Conservation (phyloP, 768 basidiomycete species). For the Coprinopsis strossmayeri region DNA sequence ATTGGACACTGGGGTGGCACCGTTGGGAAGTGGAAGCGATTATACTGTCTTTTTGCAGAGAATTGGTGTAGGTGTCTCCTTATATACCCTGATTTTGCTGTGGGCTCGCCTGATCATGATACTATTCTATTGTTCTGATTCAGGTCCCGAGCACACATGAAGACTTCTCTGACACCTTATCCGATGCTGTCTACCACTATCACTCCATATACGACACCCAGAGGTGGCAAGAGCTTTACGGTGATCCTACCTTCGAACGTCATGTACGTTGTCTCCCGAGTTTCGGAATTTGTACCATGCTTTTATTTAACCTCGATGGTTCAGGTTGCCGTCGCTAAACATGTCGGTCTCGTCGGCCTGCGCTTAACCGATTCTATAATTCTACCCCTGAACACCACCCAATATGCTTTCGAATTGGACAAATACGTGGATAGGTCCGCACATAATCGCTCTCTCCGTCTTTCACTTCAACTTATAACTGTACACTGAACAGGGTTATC, state of each 20-base stretch:
- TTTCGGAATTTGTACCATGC: background rate
- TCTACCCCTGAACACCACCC: conserved; percentile 68
- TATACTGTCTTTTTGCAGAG: conserved; percentile 89
- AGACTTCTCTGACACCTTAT: conserved; percentile 33
- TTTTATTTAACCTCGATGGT: too few species aligned
- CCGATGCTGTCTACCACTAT: conserved; percentile 71
- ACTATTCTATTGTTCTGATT: background rate
- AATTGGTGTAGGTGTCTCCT: conserved; percentile 39
- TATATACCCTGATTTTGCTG: too few species aligned
- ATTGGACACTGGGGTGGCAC: conserved; percentile 37
- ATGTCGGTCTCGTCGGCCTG: conserved; percentile 56
- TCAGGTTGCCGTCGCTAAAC: conserved; percentile 63
- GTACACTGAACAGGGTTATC: conserved; percentile 37
- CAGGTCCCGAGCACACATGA: conserved; percentile 38
- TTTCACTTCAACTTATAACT: background rate
- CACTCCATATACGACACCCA: conserved; percentile 71
- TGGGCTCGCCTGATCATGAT: background rate
- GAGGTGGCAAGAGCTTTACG: conserved; percentile 68
- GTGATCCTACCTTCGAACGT: conserved; percentile 68
- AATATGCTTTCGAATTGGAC: conserved; percentile 57
- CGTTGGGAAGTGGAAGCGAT: conserved; percentile 81
- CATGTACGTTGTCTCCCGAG: conserved; percentile 40
- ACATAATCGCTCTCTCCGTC: too few species aligned
- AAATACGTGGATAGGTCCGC: conserved; percentile 52
- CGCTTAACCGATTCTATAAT: conserved; percentile 53